Conservation (phyloP, 139 green algal species). For the Raphidocelis subcapitata region DNA sequence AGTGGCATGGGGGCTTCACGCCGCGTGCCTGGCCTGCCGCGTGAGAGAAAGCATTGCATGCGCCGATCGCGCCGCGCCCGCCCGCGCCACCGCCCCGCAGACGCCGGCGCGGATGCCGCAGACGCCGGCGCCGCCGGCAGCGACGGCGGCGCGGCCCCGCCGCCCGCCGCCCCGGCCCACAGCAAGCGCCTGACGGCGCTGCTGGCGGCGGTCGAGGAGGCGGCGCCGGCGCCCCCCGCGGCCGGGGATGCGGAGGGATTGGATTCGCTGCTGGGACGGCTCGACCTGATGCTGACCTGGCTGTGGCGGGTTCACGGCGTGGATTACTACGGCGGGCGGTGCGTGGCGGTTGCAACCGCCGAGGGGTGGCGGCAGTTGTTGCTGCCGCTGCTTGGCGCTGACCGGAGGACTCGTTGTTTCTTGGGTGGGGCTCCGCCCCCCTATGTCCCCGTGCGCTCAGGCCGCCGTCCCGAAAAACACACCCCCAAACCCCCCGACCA, state of each 20-base stretch:
- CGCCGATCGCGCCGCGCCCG: no score
- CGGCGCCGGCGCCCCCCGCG: slow-evolving; percentile 18
- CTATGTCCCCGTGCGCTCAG: no score
- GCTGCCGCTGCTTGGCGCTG: no score
- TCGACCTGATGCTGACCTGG: slow-evolving; percentile 87
- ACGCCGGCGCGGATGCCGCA: slow-evolving; percentile 12
- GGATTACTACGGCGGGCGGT: slow-evolving; percentile 85
- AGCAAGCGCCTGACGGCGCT: not conserved
- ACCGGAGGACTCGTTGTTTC: no score
- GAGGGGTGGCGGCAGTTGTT: no score
- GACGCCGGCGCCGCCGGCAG: slow-evolving; percentile 17
- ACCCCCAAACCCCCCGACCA: no score
- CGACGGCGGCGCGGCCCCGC: slow-evolving; percentile 5
- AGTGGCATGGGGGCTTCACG: not conserved
- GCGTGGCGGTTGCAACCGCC: no score
- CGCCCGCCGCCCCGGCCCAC: slow-evolving; percentile 8
- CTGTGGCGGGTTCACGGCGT: slow-evolving; percentile 90
- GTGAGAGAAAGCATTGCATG: no score
- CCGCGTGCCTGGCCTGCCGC: no score
- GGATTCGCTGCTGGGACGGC: slow-evolving; percentile 39
- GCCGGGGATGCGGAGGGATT: slow-evolving; percentile 30
- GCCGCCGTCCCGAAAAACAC: no score
- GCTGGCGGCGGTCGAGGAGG: slow-evolving; percentile 24
- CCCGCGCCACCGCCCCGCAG: no score
- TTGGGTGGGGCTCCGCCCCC: no score